Evolutionary conservation across 1,284 basidiomycete species (phyloP), one percentile per base, ranked within the genome.

Genomic region (Rhodotorula sp.): DNA sequence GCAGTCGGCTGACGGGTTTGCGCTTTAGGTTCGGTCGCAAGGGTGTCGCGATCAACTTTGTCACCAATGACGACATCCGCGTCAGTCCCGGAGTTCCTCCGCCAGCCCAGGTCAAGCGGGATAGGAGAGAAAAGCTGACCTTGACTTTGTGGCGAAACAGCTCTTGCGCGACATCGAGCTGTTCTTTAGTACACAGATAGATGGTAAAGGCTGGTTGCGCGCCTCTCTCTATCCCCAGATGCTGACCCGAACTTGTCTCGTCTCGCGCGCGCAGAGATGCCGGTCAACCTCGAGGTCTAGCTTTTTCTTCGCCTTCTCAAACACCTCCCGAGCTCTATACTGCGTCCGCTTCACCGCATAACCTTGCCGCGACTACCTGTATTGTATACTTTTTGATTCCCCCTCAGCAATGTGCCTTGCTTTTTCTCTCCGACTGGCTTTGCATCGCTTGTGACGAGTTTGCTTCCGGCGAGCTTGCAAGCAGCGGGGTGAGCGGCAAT

Each of bases 1-100:
- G 34, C 34, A 39, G 34, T 39, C 6, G 34, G 34, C 26, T 56
- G 26, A 29, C 54, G 14, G 2, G 23, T 26, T 21, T 20, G 20
- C 29, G 18, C 39, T 16, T 23, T 16, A 47, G 95, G 69, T 97
- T 93, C 85, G 94, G 92, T 77, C 67, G 67, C 56, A 68, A 68
- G 49, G 67, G 67, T 52, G 67, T 68, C 56, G 93, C 88, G 66
- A 93, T 91, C 83, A 97, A 90, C 82, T 95, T 94, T 80, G 92
- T 94, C 58, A 94, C 92, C 16, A 88, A 92, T 65, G 92, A 93
- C 77, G 92, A 94, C 79, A 91, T 94, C 78, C 88, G 90, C 39
- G 63, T 64, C 20, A 34, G 61, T 21, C 2, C 26, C 12, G 58
- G 8, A 6, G 21, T 43, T 21, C 34, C 31, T 15, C n/a, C 26